Conservation (phyloP, 2,329 filamentous ascomycete species). For the Talaromyces sp. region DNA sequence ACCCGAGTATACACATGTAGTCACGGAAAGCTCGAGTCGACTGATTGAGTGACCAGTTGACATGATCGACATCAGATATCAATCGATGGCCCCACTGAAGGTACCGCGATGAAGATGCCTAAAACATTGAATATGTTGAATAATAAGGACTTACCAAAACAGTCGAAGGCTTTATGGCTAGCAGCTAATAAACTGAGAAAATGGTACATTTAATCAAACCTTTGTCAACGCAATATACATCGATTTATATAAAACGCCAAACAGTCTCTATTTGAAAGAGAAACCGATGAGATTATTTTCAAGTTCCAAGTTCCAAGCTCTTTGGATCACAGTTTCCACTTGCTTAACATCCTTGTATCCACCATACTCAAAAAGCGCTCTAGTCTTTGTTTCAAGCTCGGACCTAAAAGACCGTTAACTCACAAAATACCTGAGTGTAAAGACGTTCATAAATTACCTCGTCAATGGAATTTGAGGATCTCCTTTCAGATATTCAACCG, state of each 20-base stretch:
- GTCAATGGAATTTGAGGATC: constrained; percentile 25
- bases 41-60: background rate
- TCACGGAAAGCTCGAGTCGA: background rate
- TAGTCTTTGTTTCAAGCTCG: background rate
- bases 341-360: background rate
- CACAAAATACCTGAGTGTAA: background rate
- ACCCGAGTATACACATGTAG: background rate
- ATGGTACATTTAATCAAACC: too few relatives aligned
- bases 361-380: background rate
- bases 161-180: too few relatives aligned
- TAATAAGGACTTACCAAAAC: too few relatives aligned
- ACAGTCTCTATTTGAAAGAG: background rate
- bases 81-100: background rate
- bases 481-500: constrained; percentile 24
- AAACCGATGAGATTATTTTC: background rate
- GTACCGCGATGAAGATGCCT: background rate
- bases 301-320: background rate
- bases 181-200: too few relatives aligned
- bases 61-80: too few relatives aligned
- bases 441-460: constrained; percentile 15
- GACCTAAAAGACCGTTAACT: background rate
- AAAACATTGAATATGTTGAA: too few relatives aligned
- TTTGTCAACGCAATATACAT: background rate
- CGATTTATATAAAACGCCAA: background rate
- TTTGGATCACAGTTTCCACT: background rate